Evolutionary conservation across 176 grass and related monocot genomes (phyloP), one percentile per base, ranked within the genome.

Genomic region (Cenchrus fungigraminus): DNA sequence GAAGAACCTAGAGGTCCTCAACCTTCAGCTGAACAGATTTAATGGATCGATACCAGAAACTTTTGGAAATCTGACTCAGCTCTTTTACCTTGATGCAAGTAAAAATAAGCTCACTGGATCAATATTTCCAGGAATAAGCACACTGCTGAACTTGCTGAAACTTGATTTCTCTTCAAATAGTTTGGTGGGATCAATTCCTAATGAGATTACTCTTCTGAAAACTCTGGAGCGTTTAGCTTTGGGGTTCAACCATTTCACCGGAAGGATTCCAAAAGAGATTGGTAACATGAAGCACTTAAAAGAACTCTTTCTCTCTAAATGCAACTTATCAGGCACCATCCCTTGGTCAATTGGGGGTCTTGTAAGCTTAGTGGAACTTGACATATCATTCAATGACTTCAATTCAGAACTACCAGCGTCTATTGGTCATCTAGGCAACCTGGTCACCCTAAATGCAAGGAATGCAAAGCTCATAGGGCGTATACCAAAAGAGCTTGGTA

Each of bases 351-450:
- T 97, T 28, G 63, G 88, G 8, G 68, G 60, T 84, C 89, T 97
- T 9, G 76, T 68, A 86, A 94, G 82, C 68, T 86, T 97, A 83
- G 71, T 55, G 0, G 60, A 76, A 79, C 66, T 97, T 56, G 87
- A 97, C 61, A 86, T 97, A 84, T 91, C 92, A 10, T 62, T 65
- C 10, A 97, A 97, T 73, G 81, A 80, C 47, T 97, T 97, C 45
- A 82, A 74, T 67, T 68, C 85, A 3, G 90, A 86, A 64, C 47
- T 97, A 13, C 95, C 92, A 74, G 45, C 58, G 15, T 83, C 77
- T 80, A 57, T 98, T 10, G 92, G 91, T 76, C 83, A 93, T 67
- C 68, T 98, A 61, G 64, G 68, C 60, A 87, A 93, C 72, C 65
- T 98, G 16, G 83, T 28, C 3, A 53, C 68, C 16, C 68, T 95